Conservation (phyloP, 805 yeast species). For the Helenozyma baotianmanensis region DNA sequence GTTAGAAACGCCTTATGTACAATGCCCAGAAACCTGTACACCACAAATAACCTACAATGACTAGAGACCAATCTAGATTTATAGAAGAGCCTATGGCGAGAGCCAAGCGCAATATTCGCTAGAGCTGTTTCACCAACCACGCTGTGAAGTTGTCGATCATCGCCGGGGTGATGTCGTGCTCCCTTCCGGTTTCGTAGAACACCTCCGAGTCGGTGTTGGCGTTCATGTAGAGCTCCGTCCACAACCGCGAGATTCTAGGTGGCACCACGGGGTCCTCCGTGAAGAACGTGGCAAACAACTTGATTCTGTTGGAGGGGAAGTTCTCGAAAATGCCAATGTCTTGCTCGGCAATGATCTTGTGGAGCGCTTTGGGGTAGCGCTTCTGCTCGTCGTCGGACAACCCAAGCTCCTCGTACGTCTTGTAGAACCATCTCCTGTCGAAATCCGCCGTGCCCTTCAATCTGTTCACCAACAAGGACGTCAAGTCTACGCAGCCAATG, state of each 20-base stretch:
- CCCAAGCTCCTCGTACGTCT: conserved; percentile 29
- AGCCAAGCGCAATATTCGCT: too few species aligned
- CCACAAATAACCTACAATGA: too few species aligned
- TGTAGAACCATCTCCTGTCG: conserved; percentile 29
- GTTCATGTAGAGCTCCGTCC: conserved; percentile 27
- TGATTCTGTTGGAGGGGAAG: conserved; percentile 27
- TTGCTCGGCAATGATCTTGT: conserved; percentile 20
- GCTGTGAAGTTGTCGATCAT: conserved; percentile 30
- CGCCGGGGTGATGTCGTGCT: conserved; percentile 31
- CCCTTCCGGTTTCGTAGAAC: conserved; percentile 26
- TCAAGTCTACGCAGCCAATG: conserved; percentile 46
- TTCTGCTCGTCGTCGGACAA: conserved; percentile 23
- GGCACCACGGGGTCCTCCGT: conserved; percentile 35
- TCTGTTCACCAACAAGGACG: conserved; percentile 41
- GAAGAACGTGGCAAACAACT: conserved; percentile 35
- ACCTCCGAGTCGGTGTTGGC: conserved; percentile 22
- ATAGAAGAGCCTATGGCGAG: too few species aligned
- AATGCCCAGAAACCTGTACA: too few species aligned
- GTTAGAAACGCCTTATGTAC: not conserved
- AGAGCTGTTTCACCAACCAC: conserved; percentile 23
- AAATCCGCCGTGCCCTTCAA: conserved; percentile 21
- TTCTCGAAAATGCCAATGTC: conserved; percentile 30
- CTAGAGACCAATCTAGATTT: too few species aligned
- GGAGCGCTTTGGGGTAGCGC: conserved; percentile 32
- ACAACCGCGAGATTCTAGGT: conserved; percentile 23